A percentile compares a stretch with the other conserved stretches of the same genome.
Evolutionary conservation across 345 rosid species (phyloP).

Genomic region (Passiflora organensis): DNA sequence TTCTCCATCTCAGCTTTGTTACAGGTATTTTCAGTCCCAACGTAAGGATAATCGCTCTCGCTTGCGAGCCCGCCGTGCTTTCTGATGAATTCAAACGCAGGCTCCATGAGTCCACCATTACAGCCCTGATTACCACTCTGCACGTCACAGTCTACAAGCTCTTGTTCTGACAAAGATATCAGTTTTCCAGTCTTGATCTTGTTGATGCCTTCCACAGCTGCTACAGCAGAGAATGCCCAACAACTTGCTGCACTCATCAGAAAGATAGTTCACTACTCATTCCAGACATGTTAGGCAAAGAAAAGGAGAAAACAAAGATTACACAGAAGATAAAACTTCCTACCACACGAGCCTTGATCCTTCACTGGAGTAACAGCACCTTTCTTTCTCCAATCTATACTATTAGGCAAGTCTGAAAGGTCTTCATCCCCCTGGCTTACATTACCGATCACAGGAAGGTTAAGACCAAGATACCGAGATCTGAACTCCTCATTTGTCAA

Average conservation of each 20-base stretch:
- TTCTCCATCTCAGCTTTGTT: conserved; percentile 28
- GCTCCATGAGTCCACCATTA: conserved; percentile 71
- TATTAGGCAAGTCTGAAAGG: conserved; percentile 19
- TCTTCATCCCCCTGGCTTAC: conserved; percentile 3
- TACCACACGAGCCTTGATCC: conserved; percentile 86
- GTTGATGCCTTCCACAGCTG: conserved; percentile 80
- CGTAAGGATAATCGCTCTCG: conserved; percentile 56
- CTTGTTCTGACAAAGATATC: conserved; percentile 71
- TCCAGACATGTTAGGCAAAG: background rate
- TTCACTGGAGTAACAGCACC: conserved; percentile 81
- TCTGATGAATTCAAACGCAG: conserved; percentile 50
- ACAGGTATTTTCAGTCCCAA: conserved; percentile 39
- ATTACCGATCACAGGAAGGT: background rate
- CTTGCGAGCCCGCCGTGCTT: conserved; percentile 56
- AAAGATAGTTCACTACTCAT: background rate
- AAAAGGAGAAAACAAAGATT: background rate
- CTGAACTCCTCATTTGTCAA: conserved; percentile 70
- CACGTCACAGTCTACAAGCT: conserved; percentile 73
- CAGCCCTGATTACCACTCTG: conserved; percentile 46
- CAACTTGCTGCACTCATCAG: conserved; percentile 56
- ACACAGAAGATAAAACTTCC: background rate
- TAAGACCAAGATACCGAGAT: conserved; percentile 40
- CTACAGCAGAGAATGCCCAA: conserved; percentile 94
- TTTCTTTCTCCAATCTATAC: conserved; percentile 73
- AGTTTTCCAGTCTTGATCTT: conserved; percentile 59